These are phyloP conservation scores for Hygrocybe punicea DNA, from an alignment of 768 basidiomycete genomes.

Conservation along the genomic window DNA sequence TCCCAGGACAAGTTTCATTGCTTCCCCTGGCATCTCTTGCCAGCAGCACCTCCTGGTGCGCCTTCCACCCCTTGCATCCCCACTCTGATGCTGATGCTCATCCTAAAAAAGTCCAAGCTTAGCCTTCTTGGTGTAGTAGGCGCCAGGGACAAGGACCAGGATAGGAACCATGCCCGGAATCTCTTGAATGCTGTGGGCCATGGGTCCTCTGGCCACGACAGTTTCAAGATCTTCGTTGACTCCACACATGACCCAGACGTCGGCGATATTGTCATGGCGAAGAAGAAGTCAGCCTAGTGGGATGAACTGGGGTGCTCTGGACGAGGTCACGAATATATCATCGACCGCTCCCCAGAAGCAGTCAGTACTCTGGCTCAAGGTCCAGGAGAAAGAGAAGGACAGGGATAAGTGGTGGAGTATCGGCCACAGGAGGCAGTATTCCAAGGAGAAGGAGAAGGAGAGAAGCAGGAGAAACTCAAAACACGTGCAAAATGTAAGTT, in stretches of 20 bases:
- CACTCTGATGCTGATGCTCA: conserved; percentile 36
- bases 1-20: no score
- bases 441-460: conserved; percentile 53
- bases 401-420: conserved; percentile 77
- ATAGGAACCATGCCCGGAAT: conserved; percentile 35
- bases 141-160: conserved; percentile 33
- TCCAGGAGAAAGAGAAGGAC: conserved; percentile 14
- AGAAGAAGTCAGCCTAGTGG: conserved; percentile 68
- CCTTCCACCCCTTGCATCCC: conserved; percentile 32
- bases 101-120: conserved; percentile 73
- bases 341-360: conserved; percentile 13
- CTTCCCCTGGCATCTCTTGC: conserved; percentile 49
- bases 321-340: conserved; percentile 60
- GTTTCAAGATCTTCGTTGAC: conserved; percentile 73
- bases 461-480: conserved; percentile 37
- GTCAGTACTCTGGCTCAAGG: conserved; percentile 4
- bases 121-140: conserved; percentile 35
- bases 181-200: no score
- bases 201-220: conserved; percentile 42
- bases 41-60: conserved; percentile 30
- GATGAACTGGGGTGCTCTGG: conserved; percentile 49
- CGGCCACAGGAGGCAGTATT: conserved; percentile 68
- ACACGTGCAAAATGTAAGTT: conserved; percentile 44
- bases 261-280: conserved; percentile 68
- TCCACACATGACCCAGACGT: conserved; percentile 60